These are phyloP conservation scores for Letharia columbiana DNA, from an alignment of 495 filamentous ascomycete species.

Conservation along the genomic window DNA sequence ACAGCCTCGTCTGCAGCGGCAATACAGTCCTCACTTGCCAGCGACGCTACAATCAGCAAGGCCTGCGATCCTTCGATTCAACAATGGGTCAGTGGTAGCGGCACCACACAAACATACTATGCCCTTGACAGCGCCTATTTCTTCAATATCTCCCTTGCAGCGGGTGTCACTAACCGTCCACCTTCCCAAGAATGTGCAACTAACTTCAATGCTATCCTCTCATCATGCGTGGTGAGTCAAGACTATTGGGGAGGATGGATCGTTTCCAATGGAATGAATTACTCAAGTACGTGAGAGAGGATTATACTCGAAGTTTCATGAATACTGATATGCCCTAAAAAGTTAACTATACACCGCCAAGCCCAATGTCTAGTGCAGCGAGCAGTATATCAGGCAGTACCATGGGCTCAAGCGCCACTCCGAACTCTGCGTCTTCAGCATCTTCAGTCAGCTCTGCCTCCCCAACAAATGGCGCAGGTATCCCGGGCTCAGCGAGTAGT, in stretches of 20 bases:
- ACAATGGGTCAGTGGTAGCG: background rate
- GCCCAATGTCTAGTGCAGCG: background rate
- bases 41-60: conserved; percentile 11
- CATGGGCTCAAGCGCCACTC: background rate
- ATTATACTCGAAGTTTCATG: too few species aligned
- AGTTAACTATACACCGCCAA: background rate
- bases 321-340: background rate
- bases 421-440: background rate
- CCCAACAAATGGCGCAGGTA: too few species aligned
- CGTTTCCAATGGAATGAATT: background rate
- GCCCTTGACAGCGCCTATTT: conserved; percentile 3
- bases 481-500: background rate
- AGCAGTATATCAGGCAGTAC: background rate
- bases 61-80: conserved; percentile 11
- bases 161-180: background rate
- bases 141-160: conserved; percentile 8
- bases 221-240: conserved; percentile 1
- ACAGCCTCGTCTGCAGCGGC: background rate
- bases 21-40: conserved; percentile 1
- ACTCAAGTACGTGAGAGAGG: conserved; percentile 6
- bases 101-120: conserved; percentile 6
- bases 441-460: background rate
- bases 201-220: conserved; percentile 11
- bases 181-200: background rate
- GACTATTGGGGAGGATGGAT: conserved; percentile 15